A percentile compares a stretch with the other conserved stretches of the same genome.
These are phyloP conservation scores for Eucalyptus albens DNA, from an alignment of 345 rosid genomes.

Conservation along the genomic window DNA sequence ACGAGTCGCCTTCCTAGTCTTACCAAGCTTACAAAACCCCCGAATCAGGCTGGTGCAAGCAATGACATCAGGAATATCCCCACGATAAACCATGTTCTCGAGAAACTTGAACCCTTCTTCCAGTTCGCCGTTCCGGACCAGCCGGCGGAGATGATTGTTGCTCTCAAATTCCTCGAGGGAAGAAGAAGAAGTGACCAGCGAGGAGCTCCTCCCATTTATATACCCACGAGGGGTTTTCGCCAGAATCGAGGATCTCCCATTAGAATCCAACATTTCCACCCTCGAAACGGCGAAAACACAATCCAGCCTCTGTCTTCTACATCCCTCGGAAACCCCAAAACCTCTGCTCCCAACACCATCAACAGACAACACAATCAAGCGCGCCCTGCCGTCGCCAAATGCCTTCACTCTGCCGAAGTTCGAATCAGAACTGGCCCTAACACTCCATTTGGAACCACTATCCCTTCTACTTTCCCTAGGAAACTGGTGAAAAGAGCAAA, in stretches of 20 bases:
- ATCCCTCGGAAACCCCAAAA: constrained; percentile 1
- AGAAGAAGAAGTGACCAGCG: constrained; percentile 7
- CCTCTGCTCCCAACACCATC: neutral
- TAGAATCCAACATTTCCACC: constrained; percentile 25
- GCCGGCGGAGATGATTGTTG: constrained; percentile 41
- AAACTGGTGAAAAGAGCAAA: constrained; percentile 32
- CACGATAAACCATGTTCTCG: constrained; percentile 64
- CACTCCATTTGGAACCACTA: constrained; percentile 3
- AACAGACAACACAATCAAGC: neutral
- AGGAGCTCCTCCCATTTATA: constrained; percentile 23
- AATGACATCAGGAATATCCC: constrained; percentile 62
- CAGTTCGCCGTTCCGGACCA: constrained; percentile 50
- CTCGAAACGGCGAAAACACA: constrained; percentile 28
- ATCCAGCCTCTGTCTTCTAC: constrained; percentile 13
- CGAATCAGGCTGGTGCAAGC: constrained; percentile 72
- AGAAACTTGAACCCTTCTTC: constrained; percentile 64
- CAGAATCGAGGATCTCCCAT: constrained; percentile 21
- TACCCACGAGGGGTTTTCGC: constrained; percentile 17
- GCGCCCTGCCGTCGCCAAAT: neutral
- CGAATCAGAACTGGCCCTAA: constrained; percentile 2
- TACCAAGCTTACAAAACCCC: constrained; percentile 63
- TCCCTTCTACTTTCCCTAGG: constrained; percentile 15
- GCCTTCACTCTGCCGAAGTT: neutral
- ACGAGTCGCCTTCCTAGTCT: constrained; percentile 57
- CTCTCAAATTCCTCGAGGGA: constrained; percentile 48